These are phyloP conservation scores for Neurospora sp. DNA, from an alignment of 495 filamentous ascomycete species.

Conservation along the genomic window DNA sequence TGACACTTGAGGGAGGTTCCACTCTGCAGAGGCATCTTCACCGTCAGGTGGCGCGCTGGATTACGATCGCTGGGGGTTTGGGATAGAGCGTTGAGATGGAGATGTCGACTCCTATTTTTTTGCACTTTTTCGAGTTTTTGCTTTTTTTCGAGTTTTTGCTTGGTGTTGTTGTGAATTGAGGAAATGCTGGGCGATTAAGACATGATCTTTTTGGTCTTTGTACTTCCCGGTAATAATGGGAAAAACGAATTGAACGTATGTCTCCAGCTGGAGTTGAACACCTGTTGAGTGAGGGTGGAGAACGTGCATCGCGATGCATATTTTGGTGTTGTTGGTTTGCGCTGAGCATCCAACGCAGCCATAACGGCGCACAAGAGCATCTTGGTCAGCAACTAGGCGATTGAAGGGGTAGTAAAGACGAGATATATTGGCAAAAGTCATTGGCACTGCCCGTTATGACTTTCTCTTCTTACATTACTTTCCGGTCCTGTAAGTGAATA, in stretches of 20 bases:
- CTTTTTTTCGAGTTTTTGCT: not conserved
- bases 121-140: constrained; percentile 10
- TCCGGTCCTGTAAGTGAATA: too few species aligned
- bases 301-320: not conserved
- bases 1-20: constrained; percentile 38
- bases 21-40: constrained; percentile 44
- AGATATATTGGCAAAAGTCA: too few species aligned
- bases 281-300: not conserved
- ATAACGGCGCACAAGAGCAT: not conserved
- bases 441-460: too few species aligned
- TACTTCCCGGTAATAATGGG: not conserved
- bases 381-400: too few species aligned
- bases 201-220: not conserved
- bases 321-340: not conserved
- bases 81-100: constrained; percentile 35
- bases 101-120: constrained; percentile 35
- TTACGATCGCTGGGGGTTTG: constrained; percentile 42
- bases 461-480: too few species aligned
- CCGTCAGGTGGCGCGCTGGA: constrained; percentile 44
- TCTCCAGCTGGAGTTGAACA: not conserved
- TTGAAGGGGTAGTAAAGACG: too few species aligned
- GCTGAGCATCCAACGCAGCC: not conserved
- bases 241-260: not conserved
- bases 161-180: not conserved
- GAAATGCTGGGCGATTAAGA: not conserved